These are phyloP conservation scores for Candida frijolesensis DNA, from an alignment of 1,139 yeast genomes.

Conservation along the genomic window DNA sequence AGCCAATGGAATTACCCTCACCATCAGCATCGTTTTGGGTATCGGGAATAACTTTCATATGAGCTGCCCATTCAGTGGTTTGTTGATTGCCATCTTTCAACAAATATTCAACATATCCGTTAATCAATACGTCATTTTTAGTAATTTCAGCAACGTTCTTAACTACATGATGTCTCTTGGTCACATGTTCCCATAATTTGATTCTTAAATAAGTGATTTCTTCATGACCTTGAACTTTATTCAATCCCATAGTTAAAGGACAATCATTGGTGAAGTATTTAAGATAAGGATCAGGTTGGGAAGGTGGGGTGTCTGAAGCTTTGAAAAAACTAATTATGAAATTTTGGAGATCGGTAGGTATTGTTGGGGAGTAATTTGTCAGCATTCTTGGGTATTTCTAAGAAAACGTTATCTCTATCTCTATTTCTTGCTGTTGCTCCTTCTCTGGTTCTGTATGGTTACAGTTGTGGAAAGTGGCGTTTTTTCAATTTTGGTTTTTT, in stretches of 20 bases:
- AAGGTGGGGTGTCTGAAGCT: constrained; percentile 22
- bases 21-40: constrained; percentile 1
- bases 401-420: too few relatives aligned
- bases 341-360: constrained; percentile 10
- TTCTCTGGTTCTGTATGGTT: too few relatives aligned
- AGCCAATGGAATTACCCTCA: constrained; percentile 4
- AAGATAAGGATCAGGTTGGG: constrained; percentile 21
- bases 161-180: constrained; percentile 24
- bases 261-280: constrained; percentile 19
- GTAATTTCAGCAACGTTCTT: constrained; percentile 19
- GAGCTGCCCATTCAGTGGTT: constrained; percentile 24
- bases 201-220: constrained; percentile 21
- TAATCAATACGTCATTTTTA: constrained; percentile 15
- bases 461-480: too few relatives aligned
- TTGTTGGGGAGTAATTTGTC: background rate
- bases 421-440: too few relatives aligned
- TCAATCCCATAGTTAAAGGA: constrained; percentile 21
- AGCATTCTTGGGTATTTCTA: background rate
- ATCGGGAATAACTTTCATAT: constrained; percentile 15
- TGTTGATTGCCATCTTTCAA: constrained; percentile 20
- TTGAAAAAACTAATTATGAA: constrained; percentile 22
- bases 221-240: constrained; percentile 13
- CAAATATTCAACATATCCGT: constrained; percentile 25
- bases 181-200: constrained; percentile 25
- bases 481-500: too few relatives aligned